Percentiles rank a stretch among this genome's conserved stretches.
Conservation (phyloP, 768 basidiomycete genomes). For the Clitopilus hobsonii region DNA sequence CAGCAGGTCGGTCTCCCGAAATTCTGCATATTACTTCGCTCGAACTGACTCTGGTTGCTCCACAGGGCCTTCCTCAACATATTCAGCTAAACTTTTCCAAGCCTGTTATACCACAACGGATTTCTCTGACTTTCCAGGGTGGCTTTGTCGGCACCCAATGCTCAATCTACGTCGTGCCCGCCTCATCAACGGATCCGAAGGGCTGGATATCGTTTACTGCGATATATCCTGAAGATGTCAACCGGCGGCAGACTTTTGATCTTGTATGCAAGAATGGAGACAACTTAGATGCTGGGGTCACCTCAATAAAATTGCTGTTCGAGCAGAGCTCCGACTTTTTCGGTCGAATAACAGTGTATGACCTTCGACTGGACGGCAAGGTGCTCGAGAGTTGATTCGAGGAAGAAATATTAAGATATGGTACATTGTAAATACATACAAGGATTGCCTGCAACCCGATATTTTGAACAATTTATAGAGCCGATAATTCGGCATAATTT, state of each 20-base stretch:
- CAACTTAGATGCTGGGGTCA: conserved; percentile 27
- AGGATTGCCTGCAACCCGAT: neutral
- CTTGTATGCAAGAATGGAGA: conserved; percentile 25
- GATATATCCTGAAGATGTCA: conserved; percentile 78
- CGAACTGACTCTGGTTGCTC: neutral
- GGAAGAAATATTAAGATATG: too few species aligned
- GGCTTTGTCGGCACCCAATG: conserved; percentile 78
- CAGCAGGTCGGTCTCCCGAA: conserved; percentile 66
- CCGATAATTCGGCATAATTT: neutral
- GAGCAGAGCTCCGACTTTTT: conserved; percentile 85
- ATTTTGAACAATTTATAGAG: neutral
- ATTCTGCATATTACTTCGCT: neutral
- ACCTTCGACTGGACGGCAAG: conserved; percentile 41
- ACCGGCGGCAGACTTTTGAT: conserved; percentile 66
- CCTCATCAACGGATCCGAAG: conserved; percentile 15
- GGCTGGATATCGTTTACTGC: conserved; percentile 49
- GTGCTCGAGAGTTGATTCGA: conserved; percentile 3
- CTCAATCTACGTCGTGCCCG: conserved; percentile 34
- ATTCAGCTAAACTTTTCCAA: conserved; percentile 59
- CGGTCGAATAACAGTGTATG: conserved; percentile 73
- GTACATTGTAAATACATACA: neutral
- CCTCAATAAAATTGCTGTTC: conserved; percentile 61
- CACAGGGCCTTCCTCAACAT: conserved; percentile 74
- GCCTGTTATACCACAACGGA: conserved; percentile 48
- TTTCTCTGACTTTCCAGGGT: conserved; percentile 76